These are phyloP conservation scores for Trametes cingulata DNA, from an alignment of 768 basidiomycete genomes.

Conservation along the genomic window DNA sequence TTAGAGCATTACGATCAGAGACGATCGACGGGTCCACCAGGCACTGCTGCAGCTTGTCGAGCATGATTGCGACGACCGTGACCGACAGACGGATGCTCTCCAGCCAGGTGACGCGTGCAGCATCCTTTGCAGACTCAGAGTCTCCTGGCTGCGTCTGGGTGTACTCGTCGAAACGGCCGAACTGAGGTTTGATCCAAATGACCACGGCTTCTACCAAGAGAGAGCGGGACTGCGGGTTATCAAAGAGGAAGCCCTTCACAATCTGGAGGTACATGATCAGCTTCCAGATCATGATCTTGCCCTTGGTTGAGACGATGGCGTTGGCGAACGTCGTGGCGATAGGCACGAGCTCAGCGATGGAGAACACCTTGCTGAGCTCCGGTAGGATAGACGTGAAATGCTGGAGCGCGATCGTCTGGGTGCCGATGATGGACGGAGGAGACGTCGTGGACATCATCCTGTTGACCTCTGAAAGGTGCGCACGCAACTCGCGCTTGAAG, in stretches of 20 bases:
- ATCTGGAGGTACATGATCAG: conserved; percentile 93
- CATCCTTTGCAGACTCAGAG: conserved; percentile 63
- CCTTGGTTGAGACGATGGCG: conserved; percentile 72
- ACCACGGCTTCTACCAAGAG: conserved; percentile 85
- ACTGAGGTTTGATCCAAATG: conserved; percentile 93
- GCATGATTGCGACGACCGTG: conserved; percentile 84
- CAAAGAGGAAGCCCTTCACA: conserved; percentile 86
- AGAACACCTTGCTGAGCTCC: conserved; percentile 79
- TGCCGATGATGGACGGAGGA: conserved; percentile 90
- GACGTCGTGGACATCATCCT: conserved; percentile 81
- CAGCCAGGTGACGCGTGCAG: conserved; percentile 82
- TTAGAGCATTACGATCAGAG: conserved; percentile 58
- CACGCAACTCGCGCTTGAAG: conserved; percentile 81
- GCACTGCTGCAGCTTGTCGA: conserved; percentile 85
- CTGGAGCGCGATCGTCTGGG: conserved; percentile 91
- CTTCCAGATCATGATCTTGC: conserved; percentile 91
- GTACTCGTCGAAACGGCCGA: conserved; percentile 89
- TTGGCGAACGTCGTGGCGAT: conserved; percentile 88
- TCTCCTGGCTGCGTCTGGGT: conserved; percentile 63
- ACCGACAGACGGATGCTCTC: conserved; percentile 89
- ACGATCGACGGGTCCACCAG: conserved; percentile 66
- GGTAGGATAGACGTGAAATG: conserved; percentile 93
- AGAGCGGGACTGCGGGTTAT: conserved; percentile 74
- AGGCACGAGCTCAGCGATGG: conserved; percentile 80
- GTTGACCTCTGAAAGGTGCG: conserved; percentile 80